Conservation (phyloP, 192 early-diverging fungal species). For the Umbelopsis ramanniana region DNA sequence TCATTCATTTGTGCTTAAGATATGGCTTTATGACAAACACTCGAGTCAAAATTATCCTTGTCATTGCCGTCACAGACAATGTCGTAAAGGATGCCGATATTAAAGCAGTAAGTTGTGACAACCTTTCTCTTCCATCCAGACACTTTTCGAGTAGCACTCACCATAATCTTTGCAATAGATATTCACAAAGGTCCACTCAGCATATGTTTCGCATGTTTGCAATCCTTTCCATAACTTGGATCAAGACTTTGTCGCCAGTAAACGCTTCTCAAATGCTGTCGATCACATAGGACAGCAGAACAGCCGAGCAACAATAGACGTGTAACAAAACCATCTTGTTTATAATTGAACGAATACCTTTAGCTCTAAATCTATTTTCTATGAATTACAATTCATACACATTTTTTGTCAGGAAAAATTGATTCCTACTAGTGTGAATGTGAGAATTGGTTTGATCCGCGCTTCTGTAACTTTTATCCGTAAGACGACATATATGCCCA, state of each 20-base stretch:
- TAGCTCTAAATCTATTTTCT: background rate
- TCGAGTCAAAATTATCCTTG: conserved; percentile 71
- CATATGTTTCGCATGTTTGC: conserved; percentile 77
- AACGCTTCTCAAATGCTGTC: conserved; percentile 9
- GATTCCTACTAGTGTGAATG: background rate
- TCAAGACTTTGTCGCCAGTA: conserved; percentile 12
- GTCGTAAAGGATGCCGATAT: conserved; percentile 83
- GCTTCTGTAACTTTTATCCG: background rate
- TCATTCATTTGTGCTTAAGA: conserved; percentile 34
- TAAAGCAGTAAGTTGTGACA: conserved; percentile 60
- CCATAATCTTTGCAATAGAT: conserved; percentile 47
- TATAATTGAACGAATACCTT: background rate
- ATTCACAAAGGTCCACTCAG: conserved; percentile 82
- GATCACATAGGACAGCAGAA: conserved; percentile 20
- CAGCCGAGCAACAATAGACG: conserved; percentile 9
- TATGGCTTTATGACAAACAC: conserved; percentile 92
- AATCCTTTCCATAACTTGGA: conserved; percentile 88
- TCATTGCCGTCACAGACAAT: conserved; percentile 70
- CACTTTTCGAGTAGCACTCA: background rate
- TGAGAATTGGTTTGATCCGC: background rate
- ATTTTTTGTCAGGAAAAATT: conserved; percentile 3
- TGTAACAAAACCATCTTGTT: background rate
- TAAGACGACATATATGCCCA: background rate
- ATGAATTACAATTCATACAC: background rate
- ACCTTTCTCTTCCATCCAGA: background rate